Evolutionary conservation across 768 basidiomycete species (phyloP).

Genomic region (Guyanaporus albipodus): DNA sequence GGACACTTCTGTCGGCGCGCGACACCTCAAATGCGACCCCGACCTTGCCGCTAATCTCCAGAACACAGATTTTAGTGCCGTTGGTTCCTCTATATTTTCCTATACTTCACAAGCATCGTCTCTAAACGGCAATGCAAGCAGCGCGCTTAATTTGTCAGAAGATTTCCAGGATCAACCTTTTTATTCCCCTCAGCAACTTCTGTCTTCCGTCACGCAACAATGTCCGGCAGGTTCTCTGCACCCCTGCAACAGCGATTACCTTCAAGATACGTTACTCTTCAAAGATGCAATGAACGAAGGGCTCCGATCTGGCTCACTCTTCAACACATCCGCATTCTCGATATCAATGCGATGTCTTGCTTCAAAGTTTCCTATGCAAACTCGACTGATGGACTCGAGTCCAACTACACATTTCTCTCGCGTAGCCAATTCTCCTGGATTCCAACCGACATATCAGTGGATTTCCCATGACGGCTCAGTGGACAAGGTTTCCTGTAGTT

Average conservation of each 20-base stretch:
- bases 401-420: conserved; percentile 9
- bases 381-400: conserved; percentile 20
- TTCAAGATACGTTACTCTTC: conserved; percentile 11
- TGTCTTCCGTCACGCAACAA: conserved; percentile 7
- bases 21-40: conserved; percentile 13
- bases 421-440: conserved; percentile 11
- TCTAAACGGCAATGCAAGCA: neutral
- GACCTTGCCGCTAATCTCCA: conserved; percentile 7
- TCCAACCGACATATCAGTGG: conserved; percentile 15
- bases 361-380: conserved; percentile 27
- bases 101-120: conserved; percentile 5
- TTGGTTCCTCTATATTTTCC: conserved; percentile 5
- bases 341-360: conserved; percentile 32
- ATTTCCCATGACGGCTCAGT: conserved; percentile 9
- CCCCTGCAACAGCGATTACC: conserved; percentile 5
- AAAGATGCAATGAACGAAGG: conserved; percentile 13
- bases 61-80: neutral
- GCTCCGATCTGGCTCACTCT: conserved; percentile 8
- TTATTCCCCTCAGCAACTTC: conserved; percentile 6
- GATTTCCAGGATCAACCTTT: conserved; percentile 5
- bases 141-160: conserved; percentile 3
- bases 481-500: conserved; percentile 5
- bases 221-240: neutral
- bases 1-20: conserved; percentile 6
- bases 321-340: conserved; percentile 19